Evolutionary conservation across 306 rosid species (phyloP).

Genomic region (Styphnolobium japonicum): DNA sequence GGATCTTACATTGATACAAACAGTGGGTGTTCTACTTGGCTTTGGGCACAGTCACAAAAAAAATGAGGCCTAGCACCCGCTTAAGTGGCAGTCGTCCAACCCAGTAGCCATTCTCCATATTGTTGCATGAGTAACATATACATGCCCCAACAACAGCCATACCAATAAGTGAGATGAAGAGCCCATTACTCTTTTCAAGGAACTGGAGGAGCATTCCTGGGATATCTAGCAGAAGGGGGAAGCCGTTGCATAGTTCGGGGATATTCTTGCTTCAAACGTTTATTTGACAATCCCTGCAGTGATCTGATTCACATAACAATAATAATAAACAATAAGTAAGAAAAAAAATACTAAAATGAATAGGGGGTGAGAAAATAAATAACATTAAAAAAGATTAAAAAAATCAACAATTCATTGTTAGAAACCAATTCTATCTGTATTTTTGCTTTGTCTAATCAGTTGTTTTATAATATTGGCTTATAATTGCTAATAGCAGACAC

Average conservation of each 20-base stretch:
- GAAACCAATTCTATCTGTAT: slow-evolving; percentile 1
- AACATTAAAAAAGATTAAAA: background rate
- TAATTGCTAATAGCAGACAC: background rate
- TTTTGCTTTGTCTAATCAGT: background rate
- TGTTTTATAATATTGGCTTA: background rate
- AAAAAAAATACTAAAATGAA: background rate
- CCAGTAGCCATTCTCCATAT: slow-evolving; percentile 23
- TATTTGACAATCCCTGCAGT: slow-evolving; percentile 61
- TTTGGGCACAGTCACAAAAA: slow-evolving; percentile 17
- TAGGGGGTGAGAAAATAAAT: background rate
- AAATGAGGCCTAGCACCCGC: slow-evolving; percentile 27
- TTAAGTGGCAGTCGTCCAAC: slow-evolving; percentile 30
- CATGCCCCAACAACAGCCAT: slow-evolving; percentile 41
- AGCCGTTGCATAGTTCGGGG: slow-evolving; percentile 64
- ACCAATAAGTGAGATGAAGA: slow-evolving; percentile 38
- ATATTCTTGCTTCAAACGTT: slow-evolving; percentile 83
- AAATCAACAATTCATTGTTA: background rate
- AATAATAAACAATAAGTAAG: background rate
- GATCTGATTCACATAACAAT: slow-evolving; percentile 42
- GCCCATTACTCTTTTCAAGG: slow-evolving; percentile 48
- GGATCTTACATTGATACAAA: slow-evolving; percentile 27
- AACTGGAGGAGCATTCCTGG: slow-evolving; percentile 81
- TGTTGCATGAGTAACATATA: slow-evolving; percentile 44
- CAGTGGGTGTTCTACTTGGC: slow-evolving; percentile 32
- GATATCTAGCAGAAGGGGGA: slow-evolving; percentile 77